Evolutionary conservation across 805 yeast species (phyloP), one percentile per base, ranked within the genome.

Genomic region (Pichia heedii): DNA sequence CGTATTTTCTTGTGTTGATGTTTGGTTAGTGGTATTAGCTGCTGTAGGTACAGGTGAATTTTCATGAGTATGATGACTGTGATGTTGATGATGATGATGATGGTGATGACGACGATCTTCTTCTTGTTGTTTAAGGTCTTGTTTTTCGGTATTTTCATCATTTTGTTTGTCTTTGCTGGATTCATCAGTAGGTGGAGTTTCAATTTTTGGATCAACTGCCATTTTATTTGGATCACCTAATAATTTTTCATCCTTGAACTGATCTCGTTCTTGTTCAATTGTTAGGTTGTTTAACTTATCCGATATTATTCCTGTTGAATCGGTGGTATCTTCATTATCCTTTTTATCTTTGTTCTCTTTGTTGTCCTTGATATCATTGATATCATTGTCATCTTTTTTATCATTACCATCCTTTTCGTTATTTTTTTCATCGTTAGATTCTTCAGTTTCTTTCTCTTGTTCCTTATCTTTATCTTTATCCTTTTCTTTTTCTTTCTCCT

Each of bases 31-130:
- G 9, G n/a, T n/a, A 36, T 30, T 29, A 18, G 32, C 3, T 12
- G 32, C n/a, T 15, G 32, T 15, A 13, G 32, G 11, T 24, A 11
- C n/a, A n/a, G n/a, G n/a, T n/a, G n/a, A n/a, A n/a, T n/a, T n/a
- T n/a, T n/a, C n/a, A n/a, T n/a, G n/a, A n/a, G n/a, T n/a, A n/a
- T n/a, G n/a, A n/a, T n/a, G n/a, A n/a, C n/a, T 11, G 43, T 38
- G 44, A 29, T 46, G 44, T 19, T 41, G 41, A 44, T 44, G 42
- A 39, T 38, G 46, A 33, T 37, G 30, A 52, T 55, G 53, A 63
- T 68, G 65, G 57, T 59, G 44, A 60, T 69, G 41, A 46, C 56
- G 53, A 63, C 68, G 41, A 7, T 39, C 29, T n/a, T 33, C 27
- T 13, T 27, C 20, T 9, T 5, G 22, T 16, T 36, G 37, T n/a